These are phyloP conservation scores for Plenodomus tracheiphilus DNA, from an alignment of 2,329 filamentous ascomycete species.

Conservation along the genomic window DNA sequence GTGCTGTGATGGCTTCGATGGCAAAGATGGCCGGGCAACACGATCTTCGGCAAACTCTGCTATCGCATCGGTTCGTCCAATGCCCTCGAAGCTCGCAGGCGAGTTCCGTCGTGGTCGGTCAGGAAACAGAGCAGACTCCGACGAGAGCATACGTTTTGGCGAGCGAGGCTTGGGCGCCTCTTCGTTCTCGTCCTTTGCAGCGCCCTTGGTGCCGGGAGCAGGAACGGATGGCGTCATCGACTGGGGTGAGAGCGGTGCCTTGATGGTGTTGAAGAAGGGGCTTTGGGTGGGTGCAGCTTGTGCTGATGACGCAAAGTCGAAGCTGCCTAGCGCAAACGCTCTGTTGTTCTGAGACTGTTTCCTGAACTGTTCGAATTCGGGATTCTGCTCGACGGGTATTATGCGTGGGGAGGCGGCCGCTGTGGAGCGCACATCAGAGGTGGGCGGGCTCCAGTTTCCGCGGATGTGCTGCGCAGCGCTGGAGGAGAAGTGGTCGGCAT, in stretches of 20 bases:
- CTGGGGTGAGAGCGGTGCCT: conserved; percentile 43
- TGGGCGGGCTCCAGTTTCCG: conserved; percentile 75
- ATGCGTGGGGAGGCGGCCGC: conserved; percentile 69
- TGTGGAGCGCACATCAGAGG: conserved; percentile 72
- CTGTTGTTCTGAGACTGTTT: conserved; percentile 67
- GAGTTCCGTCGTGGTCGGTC: conserved; percentile 52
- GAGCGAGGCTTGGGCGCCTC: conserved; percentile 43
- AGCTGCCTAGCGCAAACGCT: conserved; percentile 47
- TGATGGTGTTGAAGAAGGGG: conserved; percentile 26
- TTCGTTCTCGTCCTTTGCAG: conserved; percentile 23
- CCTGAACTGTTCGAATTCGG: conserved; percentile 80
- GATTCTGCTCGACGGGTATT: conserved; percentile 73
- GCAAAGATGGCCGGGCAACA: conserved; percentile 37
- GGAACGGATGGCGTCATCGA: conserved; percentile 25
- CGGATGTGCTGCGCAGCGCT: conserved; percentile 61
- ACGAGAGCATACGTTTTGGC: conserved; percentile 54
- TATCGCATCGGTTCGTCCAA: conserved; percentile 38
- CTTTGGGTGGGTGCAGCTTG: conserved; percentile 31
- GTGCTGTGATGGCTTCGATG: conserved; percentile 21
- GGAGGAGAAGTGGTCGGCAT: conserved; percentile 65
- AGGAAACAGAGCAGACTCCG: conserved; percentile 47
- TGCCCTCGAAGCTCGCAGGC: conserved; percentile 50
- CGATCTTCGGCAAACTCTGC: conserved; percentile 41
- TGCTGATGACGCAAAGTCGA: conserved; percentile 46
- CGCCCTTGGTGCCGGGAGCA: conserved; percentile 12